Base-by-base conservation (phyloP, 176 grass and related monocot genomes). In the Phyllostachys edulis region DNA sequence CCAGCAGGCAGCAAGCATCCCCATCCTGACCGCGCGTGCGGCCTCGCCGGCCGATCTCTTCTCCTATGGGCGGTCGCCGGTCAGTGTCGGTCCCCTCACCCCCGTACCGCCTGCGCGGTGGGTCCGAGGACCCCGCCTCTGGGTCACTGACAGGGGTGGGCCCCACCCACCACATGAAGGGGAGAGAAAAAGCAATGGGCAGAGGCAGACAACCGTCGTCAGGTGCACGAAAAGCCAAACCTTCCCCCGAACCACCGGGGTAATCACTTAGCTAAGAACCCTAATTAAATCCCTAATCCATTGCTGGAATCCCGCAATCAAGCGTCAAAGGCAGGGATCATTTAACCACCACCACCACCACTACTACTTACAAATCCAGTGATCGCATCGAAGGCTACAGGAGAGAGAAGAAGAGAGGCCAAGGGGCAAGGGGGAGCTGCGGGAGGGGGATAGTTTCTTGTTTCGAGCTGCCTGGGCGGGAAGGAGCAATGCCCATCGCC, bases 291-390 rank as follows among this genome's bases (percentile, higher is more conserved):
- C 51, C 63, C 49, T 70, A 71, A 70, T 17, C 77, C 46, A 20
- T 64, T 56, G 83, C 55, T 63, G 78, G 36, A 64, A 54, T 77
- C 69, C 69, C 76, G 82, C 87, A 54, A 41, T 84, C 82, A 47
- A 14, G 29, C 7, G 61, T 7, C 85, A 26, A 7, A 23, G 56
- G 39, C 80, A 34, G 51, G 65, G 23, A 63, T 59, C 59, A 59
- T 46, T 46, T 17, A 32, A 67, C 76, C 39, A 67, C 78, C 60
- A 37, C 36, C 62, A 12, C 49, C 14, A 5, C 8, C 0, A 13
- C 20, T 5, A 9, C 37, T 0, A 12, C 7, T 21, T 40, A n/a
- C 42, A n/a, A 46, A 67, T 84, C 42, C 70, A 6, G 62, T 15
- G 82, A 77, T 77, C 76, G 45, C 47, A 5, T 16, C 1, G 62